Evolutionary conservation across 1,284 basidiomycete genomes (phyloP).

Genomic region (Melampsora americana): DNA sequence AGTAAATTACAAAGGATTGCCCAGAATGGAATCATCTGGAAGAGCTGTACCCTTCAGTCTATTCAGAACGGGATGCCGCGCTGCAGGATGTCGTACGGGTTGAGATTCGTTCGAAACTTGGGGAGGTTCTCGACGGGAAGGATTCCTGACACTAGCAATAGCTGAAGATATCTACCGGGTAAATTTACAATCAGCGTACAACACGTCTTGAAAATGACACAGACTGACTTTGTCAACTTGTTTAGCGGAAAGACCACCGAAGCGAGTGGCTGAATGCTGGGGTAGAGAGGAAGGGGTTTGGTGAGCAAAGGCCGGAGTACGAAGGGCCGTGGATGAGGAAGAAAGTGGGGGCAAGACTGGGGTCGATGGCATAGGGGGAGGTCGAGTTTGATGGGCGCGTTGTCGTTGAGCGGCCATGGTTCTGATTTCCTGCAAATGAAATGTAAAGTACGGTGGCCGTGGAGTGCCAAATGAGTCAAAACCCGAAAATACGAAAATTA

Average conservation of each 20-base stretch:
- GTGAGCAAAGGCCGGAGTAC: neutral
- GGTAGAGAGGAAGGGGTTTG: constrained; percentile 33
- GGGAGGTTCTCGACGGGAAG: constrained; percentile 3
- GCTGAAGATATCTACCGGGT: constrained; percentile 24
- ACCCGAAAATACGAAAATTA: no score
- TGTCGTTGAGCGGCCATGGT: no score
- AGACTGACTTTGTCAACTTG: constrained; percentile 37
- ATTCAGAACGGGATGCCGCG: no score
- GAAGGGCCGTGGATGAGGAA: no score
- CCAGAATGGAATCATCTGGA: neutral
- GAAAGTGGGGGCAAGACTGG: no score
- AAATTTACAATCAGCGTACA: neutral
- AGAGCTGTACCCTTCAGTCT: neutral
- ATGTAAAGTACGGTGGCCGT: no score
- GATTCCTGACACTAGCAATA: constrained; percentile 37
- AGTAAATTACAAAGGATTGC: neutral
- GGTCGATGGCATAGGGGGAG: no score
- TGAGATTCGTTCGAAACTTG: neutral
- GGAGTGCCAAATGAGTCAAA: no score
- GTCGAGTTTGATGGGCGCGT: no score
- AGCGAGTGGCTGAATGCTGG: constrained; percentile 28
- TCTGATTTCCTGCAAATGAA: no score
- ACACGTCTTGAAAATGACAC: neutral
- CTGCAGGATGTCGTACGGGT: no score
- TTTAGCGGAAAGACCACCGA: constrained; percentile 41